phyloP scores from a whole-genome alignment of 164 flowering plant genomes.

The Piper longum region DNA sequence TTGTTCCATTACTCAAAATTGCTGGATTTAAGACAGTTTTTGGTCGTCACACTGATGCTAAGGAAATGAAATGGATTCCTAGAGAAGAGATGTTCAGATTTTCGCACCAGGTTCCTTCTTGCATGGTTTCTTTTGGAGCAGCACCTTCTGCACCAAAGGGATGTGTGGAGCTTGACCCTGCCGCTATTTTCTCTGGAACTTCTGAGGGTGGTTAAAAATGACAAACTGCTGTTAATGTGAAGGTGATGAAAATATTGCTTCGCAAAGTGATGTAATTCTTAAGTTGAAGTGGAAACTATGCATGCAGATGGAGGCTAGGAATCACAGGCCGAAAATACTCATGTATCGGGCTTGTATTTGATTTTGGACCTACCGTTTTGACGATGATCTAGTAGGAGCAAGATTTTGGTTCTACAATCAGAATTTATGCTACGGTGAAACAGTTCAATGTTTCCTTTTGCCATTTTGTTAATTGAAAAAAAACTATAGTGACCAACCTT shows the following conservation, averaged over 20 bases:
- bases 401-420: no score
- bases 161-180: conserved; percentile 68
- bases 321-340: no score
- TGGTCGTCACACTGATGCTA: conserved; percentile 43
- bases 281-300: no score
- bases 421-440: no score
- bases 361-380: no score
- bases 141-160: conserved; percentile 51
- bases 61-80: conserved; percentile 31
- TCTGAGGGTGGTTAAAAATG: conserved; percentile 35
- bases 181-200: conserved; percentile 60
- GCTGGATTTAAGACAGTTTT: conserved; percentile 66
- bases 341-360: no score
- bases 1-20: conserved; percentile 53
- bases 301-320: no score
- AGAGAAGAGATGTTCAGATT: conserved; percentile 58
- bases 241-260: conserved; percentile 11
- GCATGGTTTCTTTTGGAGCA: conserved; percentile 53
- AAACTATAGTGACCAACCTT: no score
- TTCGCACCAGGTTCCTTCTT: conserved; percentile 68
- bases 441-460: no score
- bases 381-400: no score
- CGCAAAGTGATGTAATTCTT: no score
- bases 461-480: no score
- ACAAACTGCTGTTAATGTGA: not conserved